Base-by-base conservation (phyloP, 352 stramenopile genomes). In the Peronosclerospora sorghi region DNA sequence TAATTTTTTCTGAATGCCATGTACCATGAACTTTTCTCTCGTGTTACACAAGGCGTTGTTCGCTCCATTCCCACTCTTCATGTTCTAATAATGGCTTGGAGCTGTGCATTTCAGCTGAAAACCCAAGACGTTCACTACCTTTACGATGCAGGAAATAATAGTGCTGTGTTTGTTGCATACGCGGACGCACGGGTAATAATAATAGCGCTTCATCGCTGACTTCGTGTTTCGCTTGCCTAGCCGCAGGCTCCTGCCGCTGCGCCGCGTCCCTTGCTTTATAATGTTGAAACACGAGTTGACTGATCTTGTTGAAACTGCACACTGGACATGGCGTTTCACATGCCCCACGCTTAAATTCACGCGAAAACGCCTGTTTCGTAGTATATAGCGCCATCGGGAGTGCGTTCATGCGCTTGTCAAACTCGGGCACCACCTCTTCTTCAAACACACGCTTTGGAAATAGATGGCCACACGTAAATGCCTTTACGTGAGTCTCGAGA, bases 371-470 rank as follows among this genome's bases (percentile, higher is more conserved):
- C 8, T 78, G 60, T 44, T 74, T 83, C 8, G 80, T 89, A 15
- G 64, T 56, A 44, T 78, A 71, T 1, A 93, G 35, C 9, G 73
- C 61, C 30, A 73, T 52, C 1, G 75, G 64, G 12, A 87, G 48
- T 6, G 72, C 48, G 23, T 69, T 80, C 65, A 93, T 76, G 14
- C 73, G 72, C 56, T 80, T 87, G 27, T 89, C 80, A 40, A 93
- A 93, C 46, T 86, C 71, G 8, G 65, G 62, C 13, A 90, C 35
- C 9, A 93, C 65, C 26, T 93, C 80, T 43, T 93, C 80, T 37
- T 93, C 77, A 35, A 86, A 90, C 35, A 93, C 63, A 21, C 80
- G 75, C 61, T 89, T 89, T 8, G 80, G 75, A 42, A 87, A 93
- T 14, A 87, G 50, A 41, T 93, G 80, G 9, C 73, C 71, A 27